Percentiles rank a stretch among this genome's conserved stretches.
Evolutionary conservation across 805 yeast species (phyloP).

Genomic region (Ogataea salicorniae): DNA sequence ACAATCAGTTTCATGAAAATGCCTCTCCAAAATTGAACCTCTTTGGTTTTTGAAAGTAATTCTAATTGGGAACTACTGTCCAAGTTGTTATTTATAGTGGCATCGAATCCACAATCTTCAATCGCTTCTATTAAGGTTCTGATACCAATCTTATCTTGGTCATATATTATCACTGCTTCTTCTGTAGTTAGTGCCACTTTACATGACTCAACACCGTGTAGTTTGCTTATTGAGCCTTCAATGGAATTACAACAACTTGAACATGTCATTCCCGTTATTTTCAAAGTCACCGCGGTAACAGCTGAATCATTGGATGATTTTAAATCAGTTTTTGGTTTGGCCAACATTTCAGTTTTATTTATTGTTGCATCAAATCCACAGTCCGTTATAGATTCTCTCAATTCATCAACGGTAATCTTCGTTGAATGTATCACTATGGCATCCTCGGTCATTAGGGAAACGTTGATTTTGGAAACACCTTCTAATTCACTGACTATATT

Average conservation of each 20-base stretch:
- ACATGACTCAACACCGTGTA: conserved; percentile 46
- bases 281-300: conserved; percentile 25
- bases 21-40: conserved; percentile 64
- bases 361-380: conserved; percentile 48
- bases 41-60: conserved; percentile 62
- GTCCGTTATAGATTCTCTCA: conserved; percentile 44
- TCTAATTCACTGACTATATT: conserved; percentile 41
- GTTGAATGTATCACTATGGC: conserved; percentile 50
- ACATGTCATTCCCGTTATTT: conserved; percentile 58
- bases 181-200: conserved; percentile 49
- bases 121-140: conserved; percentile 55
- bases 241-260: conserved; percentile 48
- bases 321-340: background rate
- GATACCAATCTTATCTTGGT: conserved; percentile 50
- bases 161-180: conserved; percentile 49
- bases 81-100: conserved; percentile 39
- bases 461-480: conserved; percentile 51
- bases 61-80: conserved; percentile 68
- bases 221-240: conserved; percentile 37
- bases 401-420: conserved; percentile 26
- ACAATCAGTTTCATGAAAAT: conserved; percentile 47
- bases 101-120: conserved; percentile 49
- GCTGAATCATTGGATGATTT: background rate
- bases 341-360: conserved; percentile 27
- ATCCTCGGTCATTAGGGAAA: conserved; percentile 69